Evolutionary conservation across 179 eudicot species (phyloP).

Genomic region (Beta lomatogona): DNA sequence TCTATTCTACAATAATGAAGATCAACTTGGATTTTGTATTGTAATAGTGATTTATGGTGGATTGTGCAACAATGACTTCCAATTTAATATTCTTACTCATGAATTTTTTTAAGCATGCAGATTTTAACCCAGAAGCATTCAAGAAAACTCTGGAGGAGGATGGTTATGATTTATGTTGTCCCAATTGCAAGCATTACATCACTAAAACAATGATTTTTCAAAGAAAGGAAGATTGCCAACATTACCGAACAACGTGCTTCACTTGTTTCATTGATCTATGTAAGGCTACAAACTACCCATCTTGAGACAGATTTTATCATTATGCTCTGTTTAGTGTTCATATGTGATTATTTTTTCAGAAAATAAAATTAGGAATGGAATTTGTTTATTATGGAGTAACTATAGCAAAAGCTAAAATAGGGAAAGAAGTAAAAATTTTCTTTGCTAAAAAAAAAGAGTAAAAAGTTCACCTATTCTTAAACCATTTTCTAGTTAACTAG

Average conservation of each 20-base stretch:
- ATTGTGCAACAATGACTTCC: not conserved
- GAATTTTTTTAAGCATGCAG: not conserved
- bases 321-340: not conserved
- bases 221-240: not conserved
- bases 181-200: not conserved
- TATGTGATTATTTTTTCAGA: too few relatives aligned
- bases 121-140: not conserved
- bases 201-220: conserved; percentile 4
- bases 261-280: not conserved
- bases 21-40: too few relatives aligned
- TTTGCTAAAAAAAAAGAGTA: too few relatives aligned
- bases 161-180: conserved; percentile 6
- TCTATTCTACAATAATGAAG: too few relatives aligned
- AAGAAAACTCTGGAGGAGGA: not conserved
- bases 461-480: too few relatives aligned
- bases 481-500: too few relatives aligned
- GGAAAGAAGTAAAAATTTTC: too few relatives aligned
- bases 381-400: too few relatives aligned
- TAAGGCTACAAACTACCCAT: not conserved
- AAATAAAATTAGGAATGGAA: too few relatives aligned
- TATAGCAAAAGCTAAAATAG: too few relatives aligned
- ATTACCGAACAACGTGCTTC: not conserved
- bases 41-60: too few relatives aligned
- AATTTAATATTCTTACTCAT: not conserved
- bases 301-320: not conserved